Conservation (phyloP, 2,329 filamentous ascomycete genomes). For the Paracamarosporium sp. region DNA sequence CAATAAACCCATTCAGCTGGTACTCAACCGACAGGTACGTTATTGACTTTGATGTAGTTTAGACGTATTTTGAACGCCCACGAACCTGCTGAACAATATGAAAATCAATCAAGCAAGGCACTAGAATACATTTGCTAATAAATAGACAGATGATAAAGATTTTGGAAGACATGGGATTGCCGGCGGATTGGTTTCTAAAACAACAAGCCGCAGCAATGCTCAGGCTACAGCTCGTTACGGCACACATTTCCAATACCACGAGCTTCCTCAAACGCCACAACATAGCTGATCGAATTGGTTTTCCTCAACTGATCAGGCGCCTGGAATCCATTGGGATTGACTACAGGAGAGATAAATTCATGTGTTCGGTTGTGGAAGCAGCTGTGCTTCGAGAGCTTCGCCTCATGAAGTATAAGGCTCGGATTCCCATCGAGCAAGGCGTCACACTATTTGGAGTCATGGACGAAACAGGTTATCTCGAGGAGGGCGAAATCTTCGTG, state of each 20-base stretch:
- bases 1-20: conserved; percentile 56
- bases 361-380: conserved; percentile 70
- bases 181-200: conserved; percentile 63
- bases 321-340: conserved; percentile 64
- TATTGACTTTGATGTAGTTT: neutral
- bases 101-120: too few species aligned
- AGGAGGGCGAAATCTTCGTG: conserved; percentile 67
- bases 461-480: conserved; percentile 75
- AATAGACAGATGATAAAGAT: conserved; percentile 75
- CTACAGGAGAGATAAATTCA: conserved; percentile 70
- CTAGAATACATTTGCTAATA: neutral
- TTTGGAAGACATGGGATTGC: conserved; percentile 74
- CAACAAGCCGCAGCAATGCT: conserved; percentile 67
- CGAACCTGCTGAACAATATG: too few species aligned
- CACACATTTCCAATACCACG: conserved; percentile 65
- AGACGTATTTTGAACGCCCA: neutral
- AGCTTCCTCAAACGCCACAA: conserved; percentile 67
- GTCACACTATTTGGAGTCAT: conserved; percentile 80
- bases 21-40: conserved; percentile 15
- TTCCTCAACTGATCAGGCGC: conserved; percentile 67
- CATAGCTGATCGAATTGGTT: conserved; percentile 63
- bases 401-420: conserved; percentile 76
- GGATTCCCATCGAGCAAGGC: conserved; percentile 72
- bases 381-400: conserved; percentile 72
- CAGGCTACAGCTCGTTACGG: conserved; percentile 64